phyloP scores from a whole-genome alignment of 495 filamentous ascomycete genomes.

The Xylaria castorea region DNA sequence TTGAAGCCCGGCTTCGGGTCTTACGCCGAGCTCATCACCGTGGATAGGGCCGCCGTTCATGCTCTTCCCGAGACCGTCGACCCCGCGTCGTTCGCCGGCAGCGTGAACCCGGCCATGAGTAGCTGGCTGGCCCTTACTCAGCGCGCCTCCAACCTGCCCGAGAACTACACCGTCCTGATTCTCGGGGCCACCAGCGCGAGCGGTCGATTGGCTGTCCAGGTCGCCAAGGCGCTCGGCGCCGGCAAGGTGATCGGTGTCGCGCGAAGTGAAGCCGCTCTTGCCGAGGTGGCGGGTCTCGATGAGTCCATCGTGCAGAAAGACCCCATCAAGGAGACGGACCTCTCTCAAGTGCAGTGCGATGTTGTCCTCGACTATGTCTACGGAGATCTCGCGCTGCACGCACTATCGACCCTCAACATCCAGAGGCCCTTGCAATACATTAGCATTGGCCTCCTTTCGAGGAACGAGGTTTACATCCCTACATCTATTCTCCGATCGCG shows the following conservation, averaged over 20 bases:
- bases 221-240: slow-evolving; percentile 50
- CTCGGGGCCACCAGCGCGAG: slow-evolving; percentile 52
- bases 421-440: slow-evolving; percentile 39
- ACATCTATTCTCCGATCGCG: slow-evolving; percentile 35
- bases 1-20: slow-evolving; percentile 41
- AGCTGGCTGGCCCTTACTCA: slow-evolving; percentile 52
- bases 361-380: slow-evolving; percentile 44
- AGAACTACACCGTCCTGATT: slow-evolving; percentile 49
- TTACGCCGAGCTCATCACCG: slow-evolving; percentile 48
- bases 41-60: slow-evolving; percentile 37
- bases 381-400: slow-evolving; percentile 34
- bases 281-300: slow-evolving; percentile 45
- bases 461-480: slow-evolving; percentile 31
- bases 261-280: slow-evolving; percentile 41
- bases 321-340: slow-evolving; percentile 49
- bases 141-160: slow-evolving; percentile 41
- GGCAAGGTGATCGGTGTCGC: slow-evolving; percentile 50
- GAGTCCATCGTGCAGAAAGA: slow-evolving; percentile 44
- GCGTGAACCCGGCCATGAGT: slow-evolving; percentile 55
- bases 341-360: slow-evolving; percentile 34
- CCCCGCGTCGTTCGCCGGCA: slow-evolving; percentile 49
- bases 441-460: slow-evolving; percentile 38
- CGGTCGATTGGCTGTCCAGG: slow-evolving; percentile 47
- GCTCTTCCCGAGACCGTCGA: slow-evolving; percentile 46
- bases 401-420: slow-evolving; percentile 33